Percentiles rank a stretch among this genome's conserved stretches.
These are phyloP conservation scores for Tulasnella sp. DNA, from an alignment of 768 basidiomycete genomes.

Conservation along the genomic window DNA sequence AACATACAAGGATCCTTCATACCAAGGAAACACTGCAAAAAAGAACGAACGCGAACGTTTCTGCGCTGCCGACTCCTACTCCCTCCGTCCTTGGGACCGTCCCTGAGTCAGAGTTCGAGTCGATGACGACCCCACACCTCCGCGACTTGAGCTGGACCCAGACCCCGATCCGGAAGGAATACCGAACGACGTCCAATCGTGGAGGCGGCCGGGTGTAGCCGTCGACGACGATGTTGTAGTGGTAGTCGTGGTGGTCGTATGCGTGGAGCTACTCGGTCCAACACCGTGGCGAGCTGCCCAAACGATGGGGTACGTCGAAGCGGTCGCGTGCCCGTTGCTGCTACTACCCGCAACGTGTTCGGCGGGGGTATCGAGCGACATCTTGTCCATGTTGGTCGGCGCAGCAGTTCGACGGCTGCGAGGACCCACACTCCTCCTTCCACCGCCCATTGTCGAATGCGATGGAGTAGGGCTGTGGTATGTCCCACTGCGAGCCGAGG, in stretches of 20 bases:
- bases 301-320: not conserved
- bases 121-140: not conserved
- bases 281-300: not conserved
- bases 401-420: not conserved
- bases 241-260: not conserved
- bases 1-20: not conserved
- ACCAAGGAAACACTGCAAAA: not conserved
- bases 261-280: not conserved
- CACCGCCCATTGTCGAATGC: not conserved
- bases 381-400: not conserved
- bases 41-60: not conserved
- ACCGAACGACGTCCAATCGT: not conserved
- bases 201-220: not conserved
- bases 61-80: not conserved
- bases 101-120: not conserved
- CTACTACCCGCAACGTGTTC: not conserved
- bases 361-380: not conserved
- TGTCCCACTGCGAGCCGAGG: not conserved
- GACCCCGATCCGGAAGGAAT: not conserved
- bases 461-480: conserved; percentile 3
- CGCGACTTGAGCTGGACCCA: not conserved
- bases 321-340: not conserved
- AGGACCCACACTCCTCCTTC: not conserved
- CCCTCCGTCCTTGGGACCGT: not conserved
- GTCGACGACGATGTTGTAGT: not conserved